Conservation (phyloP, 257 asterid genomes). For the Thymus quinquecostatus region DNA sequence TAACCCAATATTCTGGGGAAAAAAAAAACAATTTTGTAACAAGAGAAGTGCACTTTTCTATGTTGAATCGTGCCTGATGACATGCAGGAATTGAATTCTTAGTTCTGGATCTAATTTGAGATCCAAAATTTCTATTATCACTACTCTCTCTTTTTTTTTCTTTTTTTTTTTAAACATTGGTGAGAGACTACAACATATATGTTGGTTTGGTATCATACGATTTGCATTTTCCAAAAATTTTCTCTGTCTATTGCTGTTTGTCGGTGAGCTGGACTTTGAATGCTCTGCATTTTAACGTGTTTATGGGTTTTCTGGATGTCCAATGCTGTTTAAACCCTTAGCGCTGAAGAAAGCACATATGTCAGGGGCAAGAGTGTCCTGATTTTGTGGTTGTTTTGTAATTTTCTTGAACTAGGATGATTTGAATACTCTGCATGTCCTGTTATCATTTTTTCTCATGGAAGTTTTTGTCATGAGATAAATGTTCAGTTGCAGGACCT, state of each 20-base stretch:
- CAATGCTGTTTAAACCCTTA: neutral
- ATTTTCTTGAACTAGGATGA: constrained; percentile 1
- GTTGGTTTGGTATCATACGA: neutral
- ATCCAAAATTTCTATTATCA: constrained; percentile 1
- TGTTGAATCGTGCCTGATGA: neutral
- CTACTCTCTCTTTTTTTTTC: neutral
- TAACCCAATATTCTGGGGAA: neutral
- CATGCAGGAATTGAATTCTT: neutral
- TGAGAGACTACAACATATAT: neutral
- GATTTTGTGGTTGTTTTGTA: neutral
- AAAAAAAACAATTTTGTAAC: neutral
- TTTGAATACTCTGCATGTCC: neutral
- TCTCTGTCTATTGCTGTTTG: neutral
- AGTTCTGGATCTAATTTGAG: neutral
- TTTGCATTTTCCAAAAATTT: neutral
- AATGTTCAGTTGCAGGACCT: neutral
- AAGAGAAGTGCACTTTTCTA: neutral
- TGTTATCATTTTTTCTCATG: neutral
- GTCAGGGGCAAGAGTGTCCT: neutral
- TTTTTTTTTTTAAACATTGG: too few relatives aligned
- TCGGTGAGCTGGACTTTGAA: neutral
- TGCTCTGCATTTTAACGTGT: neutral
- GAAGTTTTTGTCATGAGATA: neutral
- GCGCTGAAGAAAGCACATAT: neutral
- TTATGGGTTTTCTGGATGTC: neutral